Percentiles rank a stretch among this genome's conserved stretches.
phyloP scores from a whole-genome alignment of 1,139 yeast species.

The Nadsonia starkeyi-henricii region DNA sequence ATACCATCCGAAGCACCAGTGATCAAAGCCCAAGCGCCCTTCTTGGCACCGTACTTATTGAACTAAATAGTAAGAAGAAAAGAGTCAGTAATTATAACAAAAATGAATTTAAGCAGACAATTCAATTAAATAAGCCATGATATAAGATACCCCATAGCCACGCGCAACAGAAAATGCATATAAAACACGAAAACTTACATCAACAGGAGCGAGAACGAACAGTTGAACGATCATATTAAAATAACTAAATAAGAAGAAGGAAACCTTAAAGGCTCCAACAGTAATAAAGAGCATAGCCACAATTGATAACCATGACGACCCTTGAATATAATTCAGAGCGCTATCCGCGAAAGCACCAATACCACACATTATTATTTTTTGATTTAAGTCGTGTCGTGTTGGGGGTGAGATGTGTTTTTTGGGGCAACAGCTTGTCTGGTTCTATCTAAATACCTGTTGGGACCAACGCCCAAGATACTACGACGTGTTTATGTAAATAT shows the following conservation, averaged over 20 bases:
- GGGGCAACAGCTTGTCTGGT: too few relatives aligned
- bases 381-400: too few relatives aligned
- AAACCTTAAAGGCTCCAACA: slow-evolving; percentile 40
- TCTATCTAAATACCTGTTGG: too few relatives aligned
- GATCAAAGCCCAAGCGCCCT: slow-evolving; percentile 71
- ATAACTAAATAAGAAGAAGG: slow-evolving; percentile 29
- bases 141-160: not conserved
- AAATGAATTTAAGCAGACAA: not conserved
- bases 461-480: too few relatives aligned
- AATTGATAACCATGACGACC: slow-evolving; percentile 3
- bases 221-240: slow-evolving; percentile 38
- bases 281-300: slow-evolving; percentile 12
- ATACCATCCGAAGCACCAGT: slow-evolving; percentile 98
- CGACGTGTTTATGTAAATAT: too few relatives aligned
- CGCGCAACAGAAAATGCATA: not conserved
- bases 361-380: not conserved
- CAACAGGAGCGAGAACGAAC: slow-evolving; percentile 49
- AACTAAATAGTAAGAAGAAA: slow-evolving; percentile 17
- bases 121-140: too few relatives aligned
- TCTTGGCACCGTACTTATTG: slow-evolving; percentile 53
- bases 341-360: not conserved
- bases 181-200: slow-evolving; percentile 17
- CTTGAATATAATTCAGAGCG: not conserved
- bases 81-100: slow-evolving; percentile 2
- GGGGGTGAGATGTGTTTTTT: too few relatives aligned